A percentile compares a stretch with the other conserved stretches of the same genome.
Conservation (phyloP, 2,329 filamentous ascomycete genomes). For the Alternaria sp. region DNA sequence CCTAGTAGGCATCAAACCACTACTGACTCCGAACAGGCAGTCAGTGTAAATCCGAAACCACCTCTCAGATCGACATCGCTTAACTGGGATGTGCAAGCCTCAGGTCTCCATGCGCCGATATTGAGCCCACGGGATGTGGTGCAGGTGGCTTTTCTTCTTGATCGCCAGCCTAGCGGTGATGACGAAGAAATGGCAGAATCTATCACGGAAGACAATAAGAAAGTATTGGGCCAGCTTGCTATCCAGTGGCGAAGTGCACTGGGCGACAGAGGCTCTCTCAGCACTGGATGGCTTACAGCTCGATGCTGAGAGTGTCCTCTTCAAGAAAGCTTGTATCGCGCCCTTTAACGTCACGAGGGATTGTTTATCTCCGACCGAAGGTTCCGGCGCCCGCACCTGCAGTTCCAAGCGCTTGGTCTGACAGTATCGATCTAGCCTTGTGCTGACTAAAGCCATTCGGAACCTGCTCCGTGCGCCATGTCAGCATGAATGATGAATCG, state of each 20-base stretch:
- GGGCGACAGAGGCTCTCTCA: conserved; percentile 87
- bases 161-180: conserved; percentile 61
- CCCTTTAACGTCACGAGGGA: neutral
- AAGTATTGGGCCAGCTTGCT: conserved; percentile 79
- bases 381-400: conserved; percentile 17
- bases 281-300: conserved; percentile 76
- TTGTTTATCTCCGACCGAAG: conserved; percentile 10
- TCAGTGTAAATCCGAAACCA: conserved; percentile 59
- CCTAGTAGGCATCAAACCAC: conserved; percentile 14
- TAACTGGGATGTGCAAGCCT: conserved; percentile 62
- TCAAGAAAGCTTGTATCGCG: conserved; percentile 15
- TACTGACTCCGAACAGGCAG: conserved; percentile 39
- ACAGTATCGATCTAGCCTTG: conserved; percentile 3
- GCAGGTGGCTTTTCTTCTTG: conserved; percentile 70
- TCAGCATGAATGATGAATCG: conserved; percentile 14
- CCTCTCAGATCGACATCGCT: conserved; percentile 64
- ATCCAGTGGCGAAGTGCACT: conserved; percentile 90
- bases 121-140: conserved; percentile 69
- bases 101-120: conserved; percentile 55
- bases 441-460: conserved; percentile 9
- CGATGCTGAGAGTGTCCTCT: conserved; percentile 38
- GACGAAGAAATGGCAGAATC: conserved; percentile 53
- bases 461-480: conserved; percentile 3
- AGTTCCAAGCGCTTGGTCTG: conserved; percentile 12
- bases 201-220: conserved; percentile 53